Base-by-base conservation (phyloP, 805 yeast genomes). In the Scheffersomyces spartinae region DNA sequence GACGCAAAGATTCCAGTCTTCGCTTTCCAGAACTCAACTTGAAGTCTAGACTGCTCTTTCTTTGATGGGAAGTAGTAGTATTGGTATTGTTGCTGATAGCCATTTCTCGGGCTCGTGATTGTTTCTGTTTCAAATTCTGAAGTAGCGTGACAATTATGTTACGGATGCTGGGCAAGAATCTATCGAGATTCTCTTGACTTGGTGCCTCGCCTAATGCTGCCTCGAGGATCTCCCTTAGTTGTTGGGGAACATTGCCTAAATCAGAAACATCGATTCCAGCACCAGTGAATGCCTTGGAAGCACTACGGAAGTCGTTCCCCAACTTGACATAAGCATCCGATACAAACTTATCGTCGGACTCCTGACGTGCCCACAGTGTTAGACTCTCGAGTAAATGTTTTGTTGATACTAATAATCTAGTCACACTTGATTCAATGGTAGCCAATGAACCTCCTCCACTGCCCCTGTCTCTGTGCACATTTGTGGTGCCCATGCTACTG, bases 261-360 rank as follows among this genome's bases (percentile, higher is more conserved):
- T 84, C 95, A 8, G 75, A 59, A 9, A 79, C 77, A 36, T 80
- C 86, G 4, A 91, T 73, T 1, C 94, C 94, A 3, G 83, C 77
- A 29, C 64, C 65, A 4, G 74, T 56, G 47, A 88, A 86, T 3
- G 93, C 81, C 32, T 83, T 67, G 13, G 86, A 74, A 1, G 93
- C 82, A 3, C 81, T 71, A 38, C 88, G 75, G 61, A 85, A 91
- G 49, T 88, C 96, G 43, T 86, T 91, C 1, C 98, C 98, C 15
- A 91, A 65, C 36, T 73, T 77, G 9, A 91, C 98, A 47, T 84
- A 91, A 3, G 85, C 80, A 40, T 85, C 83, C 2, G 95, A 83
- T 3, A 91, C 96, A 34, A 71, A 82, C 29, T 71, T 70, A 23
- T 86, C 97, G 13, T 76, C 66, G 5, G 83, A 85, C n/a, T 68